Conservation (phyloP, 2,329 filamentous ascomycete species). For the Colletotrichum noveboracense region DNA sequence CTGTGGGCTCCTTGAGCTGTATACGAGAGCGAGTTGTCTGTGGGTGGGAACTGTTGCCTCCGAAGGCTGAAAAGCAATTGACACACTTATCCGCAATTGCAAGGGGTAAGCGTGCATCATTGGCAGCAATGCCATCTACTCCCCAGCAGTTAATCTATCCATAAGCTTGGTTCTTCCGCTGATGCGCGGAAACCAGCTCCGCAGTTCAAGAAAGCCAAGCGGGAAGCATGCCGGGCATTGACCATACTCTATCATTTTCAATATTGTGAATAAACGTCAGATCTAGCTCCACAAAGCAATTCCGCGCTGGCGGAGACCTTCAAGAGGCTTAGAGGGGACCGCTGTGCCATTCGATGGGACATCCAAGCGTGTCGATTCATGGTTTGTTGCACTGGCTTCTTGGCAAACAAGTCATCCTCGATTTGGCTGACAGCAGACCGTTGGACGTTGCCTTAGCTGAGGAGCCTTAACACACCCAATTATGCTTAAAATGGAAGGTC, state of each 20-base stretch:
- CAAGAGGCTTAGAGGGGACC: neutral
- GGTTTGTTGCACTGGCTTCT: neutral
- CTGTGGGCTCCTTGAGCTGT: neutral
- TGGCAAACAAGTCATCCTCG: neutral
- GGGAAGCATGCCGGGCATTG: neutral
- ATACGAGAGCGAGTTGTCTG: neutral
- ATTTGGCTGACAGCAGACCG: neutral
- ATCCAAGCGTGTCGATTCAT: neutral
- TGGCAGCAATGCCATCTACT: neutral
- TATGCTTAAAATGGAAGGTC: slow-evolving; percentile 22
- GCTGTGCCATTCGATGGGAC: neutral
- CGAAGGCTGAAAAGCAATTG: neutral
- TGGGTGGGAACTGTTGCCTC: neutral
- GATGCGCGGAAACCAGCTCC: neutral
- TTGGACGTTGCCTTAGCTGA: neutral
- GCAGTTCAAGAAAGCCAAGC: neutral
- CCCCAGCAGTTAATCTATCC: neutral
- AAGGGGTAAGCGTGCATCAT: neutral
- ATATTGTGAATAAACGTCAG: neutral
- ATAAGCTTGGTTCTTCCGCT: neutral
- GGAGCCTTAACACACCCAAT: neutral
- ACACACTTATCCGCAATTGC: neutral
- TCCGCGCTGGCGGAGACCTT: neutral
- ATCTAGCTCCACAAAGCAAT: neutral
- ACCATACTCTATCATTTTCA: neutral